These are phyloP conservation scores for Venturia carpophila DNA, from an alignment of 2,329 filamentous ascomycete genomes.

Conservation along the genomic window DNA sequence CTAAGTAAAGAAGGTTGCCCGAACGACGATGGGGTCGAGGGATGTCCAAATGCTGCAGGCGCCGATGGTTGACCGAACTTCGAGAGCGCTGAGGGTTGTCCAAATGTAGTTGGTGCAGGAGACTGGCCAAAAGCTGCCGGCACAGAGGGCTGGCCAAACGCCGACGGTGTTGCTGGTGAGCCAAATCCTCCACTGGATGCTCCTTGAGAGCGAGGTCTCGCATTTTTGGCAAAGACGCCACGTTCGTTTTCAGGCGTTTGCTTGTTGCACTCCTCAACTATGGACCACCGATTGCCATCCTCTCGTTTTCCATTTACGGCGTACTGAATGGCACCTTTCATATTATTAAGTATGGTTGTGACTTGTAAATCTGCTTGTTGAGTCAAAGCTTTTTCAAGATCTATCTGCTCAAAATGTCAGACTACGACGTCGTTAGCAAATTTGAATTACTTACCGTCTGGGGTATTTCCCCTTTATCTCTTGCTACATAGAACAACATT, in stretches of 20 bases:
- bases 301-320: slow-evolving; percentile 57
- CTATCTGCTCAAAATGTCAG: slow-evolving; percentile 35
- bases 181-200: not conserved
- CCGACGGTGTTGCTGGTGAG: not conserved
- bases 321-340: slow-evolving; percentile 65
- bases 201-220: slow-evolving; percentile 1
- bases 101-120: not conserved
- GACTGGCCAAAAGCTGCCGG: slow-evolving; percentile 20
- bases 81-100: slow-evolving; percentile 16
- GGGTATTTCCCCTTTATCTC: slow-evolving; percentile 52
- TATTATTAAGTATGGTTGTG: slow-evolving; percentile 58
- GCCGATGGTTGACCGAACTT: slow-evolving; percentile 26
- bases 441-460: slow-evolving; percentile 38
- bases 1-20: slow-evolving; percentile 24
- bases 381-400: slow-evolving; percentile 54
- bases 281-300: slow-evolving; percentile 68
- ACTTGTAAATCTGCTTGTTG: slow-evolving; percentile 62
- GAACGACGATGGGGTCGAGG: slow-evolving; percentile 21
- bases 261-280: slow-evolving; percentile 27
- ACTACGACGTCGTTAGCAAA: not conserved
- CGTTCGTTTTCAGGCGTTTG: not conserved
- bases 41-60: slow-evolving; percentile 13
- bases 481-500: slow-evolving; percentile 59
- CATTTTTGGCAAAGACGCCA: not conserved
- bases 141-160: slow-evolving; percentile 9